These are phyloP conservation scores for Aquilaria sinensis DNA, from an alignment of 345 rosid species.

Conservation along the genomic window DNA sequence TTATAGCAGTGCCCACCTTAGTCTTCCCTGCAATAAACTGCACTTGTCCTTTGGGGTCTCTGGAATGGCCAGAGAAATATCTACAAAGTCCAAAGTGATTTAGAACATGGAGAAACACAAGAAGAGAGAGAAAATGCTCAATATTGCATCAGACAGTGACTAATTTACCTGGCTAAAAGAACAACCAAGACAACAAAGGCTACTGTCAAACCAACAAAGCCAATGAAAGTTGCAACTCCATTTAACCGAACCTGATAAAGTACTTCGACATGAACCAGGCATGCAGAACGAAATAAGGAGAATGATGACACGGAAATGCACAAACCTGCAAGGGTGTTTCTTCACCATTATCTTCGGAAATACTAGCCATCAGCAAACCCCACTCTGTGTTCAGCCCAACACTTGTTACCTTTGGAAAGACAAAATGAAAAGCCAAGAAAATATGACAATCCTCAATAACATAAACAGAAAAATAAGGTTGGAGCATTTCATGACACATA, in stretches of 20 bases:
- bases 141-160: neutral
- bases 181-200: constrained; percentile 77
- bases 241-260: constrained; percentile 77
- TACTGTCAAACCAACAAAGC: constrained; percentile 83
- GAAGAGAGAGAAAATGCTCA: constrained; percentile 1
- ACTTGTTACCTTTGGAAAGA: constrained; percentile 54
- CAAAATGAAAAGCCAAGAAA: constrained; percentile 5
- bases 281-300: constrained; percentile 7
- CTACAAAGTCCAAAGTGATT: constrained; percentile 27
- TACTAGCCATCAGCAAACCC: constrained; percentile 97
- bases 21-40: constrained; percentile 64
- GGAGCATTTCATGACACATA: no score
- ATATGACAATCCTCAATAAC: neutral
- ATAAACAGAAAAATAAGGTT: no score
- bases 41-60: constrained; percentile 31
- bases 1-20: constrained; percentile 42
- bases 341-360: constrained; percentile 97
- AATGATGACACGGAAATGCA: neutral
- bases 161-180: constrained; percentile 64
- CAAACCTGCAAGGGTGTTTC: constrained; percentile 96
- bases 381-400: constrained; percentile 97
- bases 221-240: constrained; percentile 96
- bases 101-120: neutral
- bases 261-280: constrained; percentile 9
- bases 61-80: constrained; percentile 74